A percentile compares a stretch with the other conserved stretches of the same genome.
phyloP scores from a whole-genome alignment of 73 alveolate species.

The Uronychia binucleata region DNA sequence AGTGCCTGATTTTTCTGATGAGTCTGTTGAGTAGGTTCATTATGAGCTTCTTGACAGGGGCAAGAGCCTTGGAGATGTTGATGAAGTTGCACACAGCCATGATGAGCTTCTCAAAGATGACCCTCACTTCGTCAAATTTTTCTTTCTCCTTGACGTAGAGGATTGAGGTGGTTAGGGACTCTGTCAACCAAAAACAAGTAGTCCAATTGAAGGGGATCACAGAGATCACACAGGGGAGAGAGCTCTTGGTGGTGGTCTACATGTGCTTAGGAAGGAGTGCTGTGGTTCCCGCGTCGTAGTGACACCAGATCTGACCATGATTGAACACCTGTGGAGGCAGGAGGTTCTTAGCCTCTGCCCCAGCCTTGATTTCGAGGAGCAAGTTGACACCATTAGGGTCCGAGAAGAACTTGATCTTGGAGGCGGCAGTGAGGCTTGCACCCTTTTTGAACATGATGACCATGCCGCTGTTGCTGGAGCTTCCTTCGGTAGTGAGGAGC shows the following conservation, averaged over 20 bases:
- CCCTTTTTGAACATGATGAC: constrained; percentile 73
- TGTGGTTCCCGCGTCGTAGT: constrained; percentile 61
- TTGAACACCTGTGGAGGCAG: constrained; percentile 75
- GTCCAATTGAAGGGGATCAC: constrained; percentile 78
- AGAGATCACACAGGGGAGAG: constrained; percentile 65
- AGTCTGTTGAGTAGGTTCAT: constrained; percentile 10
- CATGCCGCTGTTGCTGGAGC: constrained; percentile 37
- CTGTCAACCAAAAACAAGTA: constrained; percentile 57
- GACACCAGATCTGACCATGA: constrained; percentile 69
- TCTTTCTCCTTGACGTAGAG: too few species aligned
- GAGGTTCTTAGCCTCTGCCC: constrained; percentile 55
- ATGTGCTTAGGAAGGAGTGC: constrained; percentile 56
- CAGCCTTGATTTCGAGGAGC: constrained; percentile 70
- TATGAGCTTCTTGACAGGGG: constrained; percentile 10
- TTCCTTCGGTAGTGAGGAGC: constrained; percentile 13
- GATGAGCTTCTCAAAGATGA: constrained; percentile 11
- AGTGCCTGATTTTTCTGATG: constrained; percentile 10
- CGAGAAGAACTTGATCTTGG: constrained; percentile 81
- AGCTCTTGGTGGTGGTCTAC: constrained; percentile 34
- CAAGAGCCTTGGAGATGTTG: constrained; percentile 10
- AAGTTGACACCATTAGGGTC: constrained; percentile 79
- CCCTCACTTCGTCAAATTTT: not conserved
- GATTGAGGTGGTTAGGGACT: constrained; percentile 9
- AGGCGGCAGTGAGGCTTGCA: constrained; percentile 72
- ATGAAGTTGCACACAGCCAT: constrained; percentile 1